These are phyloP conservation scores for Stephania japonica DNA, from an alignment of 164 flowering plant species.

Conservation along the genomic window DNA sequence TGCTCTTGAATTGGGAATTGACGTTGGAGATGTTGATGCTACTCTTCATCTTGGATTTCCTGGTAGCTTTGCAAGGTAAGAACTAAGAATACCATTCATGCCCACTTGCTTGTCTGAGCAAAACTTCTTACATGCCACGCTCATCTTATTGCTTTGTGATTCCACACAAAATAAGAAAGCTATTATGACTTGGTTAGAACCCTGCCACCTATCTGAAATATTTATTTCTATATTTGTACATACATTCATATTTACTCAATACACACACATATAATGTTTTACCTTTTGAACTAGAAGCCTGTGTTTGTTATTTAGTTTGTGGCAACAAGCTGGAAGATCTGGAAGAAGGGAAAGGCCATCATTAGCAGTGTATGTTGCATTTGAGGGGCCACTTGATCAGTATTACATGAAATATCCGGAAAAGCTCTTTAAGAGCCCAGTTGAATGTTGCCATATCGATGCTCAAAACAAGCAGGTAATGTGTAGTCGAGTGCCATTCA, in stretches of 20 bases:
- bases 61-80: constrained; percentile 90
- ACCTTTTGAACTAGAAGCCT: constrained; percentile 1
- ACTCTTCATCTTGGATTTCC: constrained; percentile 98
- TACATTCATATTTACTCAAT: too few relatives aligned
- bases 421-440: constrained; percentile 74
- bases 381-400: constrained; percentile 92
- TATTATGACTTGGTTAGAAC: neutral
- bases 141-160: neutral
- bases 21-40: constrained; percentile 93
- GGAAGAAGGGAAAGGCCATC: constrained; percentile 89
- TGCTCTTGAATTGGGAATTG: constrained; percentile 97
- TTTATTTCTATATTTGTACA: neutral
- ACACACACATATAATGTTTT: neutral
- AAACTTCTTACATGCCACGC: neutral
- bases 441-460: constrained; percentile 85
- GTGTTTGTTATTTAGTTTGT: constrained; percentile 45
- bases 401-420: constrained; percentile 83
- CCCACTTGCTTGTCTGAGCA: constrained; percentile 4
- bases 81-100: neutral
- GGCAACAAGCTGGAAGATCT: constrained; percentile 99
- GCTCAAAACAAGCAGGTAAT: constrained; percentile 73
- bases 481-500: neutral
- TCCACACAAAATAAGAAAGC: neutral
- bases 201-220: neutral
- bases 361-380: constrained; percentile 86